phyloP scores from a whole-genome alignment of 2,329 filamentous ascomycete species.

The Ophiocordyceps australis region DNA sequence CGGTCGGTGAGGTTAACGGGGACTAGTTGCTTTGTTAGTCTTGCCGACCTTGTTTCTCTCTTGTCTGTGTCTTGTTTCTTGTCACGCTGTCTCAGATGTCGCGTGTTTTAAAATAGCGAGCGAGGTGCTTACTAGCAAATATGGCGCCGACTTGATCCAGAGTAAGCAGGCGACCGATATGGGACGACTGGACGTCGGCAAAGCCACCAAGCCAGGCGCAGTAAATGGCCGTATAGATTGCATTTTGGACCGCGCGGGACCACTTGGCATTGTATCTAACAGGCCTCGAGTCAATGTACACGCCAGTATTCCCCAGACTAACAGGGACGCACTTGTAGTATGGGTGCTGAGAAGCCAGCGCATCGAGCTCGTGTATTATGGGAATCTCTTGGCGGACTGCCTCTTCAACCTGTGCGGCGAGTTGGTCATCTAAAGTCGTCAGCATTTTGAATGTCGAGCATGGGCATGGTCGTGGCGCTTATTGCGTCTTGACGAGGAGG shows the following conservation, averaged over 20 bases:
- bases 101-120: too few relatives aligned
- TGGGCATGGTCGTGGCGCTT: too few relatives aligned
- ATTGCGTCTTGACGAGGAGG: too few relatives aligned
- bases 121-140: conserved; percentile 35
- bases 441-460: too few relatives aligned
- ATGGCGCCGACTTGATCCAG: conserved; percentile 74
- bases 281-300: background rate
- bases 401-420: conserved; percentile 56
- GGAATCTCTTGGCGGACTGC: conserved; percentile 53
- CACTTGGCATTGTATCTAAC: conserved; percentile 65
- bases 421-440: conserved; percentile 29
- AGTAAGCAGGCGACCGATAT: conserved; percentile 53
- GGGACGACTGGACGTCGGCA: conserved; percentile 24
- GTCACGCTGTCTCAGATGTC: too few relatives aligned
- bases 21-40: conserved; percentile 32
- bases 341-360: conserved; percentile 65
- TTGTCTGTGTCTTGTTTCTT: too few relatives aligned
- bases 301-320: background rate
- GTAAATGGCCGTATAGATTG: conserved; percentile 39
- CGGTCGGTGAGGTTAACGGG: conserved; percentile 80
- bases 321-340: conserved; percentile 66
- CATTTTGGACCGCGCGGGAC: conserved; percentile 68
- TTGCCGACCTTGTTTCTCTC: too few relatives aligned
- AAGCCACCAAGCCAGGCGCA: conserved; percentile 68
- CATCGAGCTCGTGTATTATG: conserved; percentile 50